Evolutionary conservation across 768 basidiomycete species (phyloP), one percentile per base, ranked within the genome.

Genomic region (Suillus americanus): DNA sequence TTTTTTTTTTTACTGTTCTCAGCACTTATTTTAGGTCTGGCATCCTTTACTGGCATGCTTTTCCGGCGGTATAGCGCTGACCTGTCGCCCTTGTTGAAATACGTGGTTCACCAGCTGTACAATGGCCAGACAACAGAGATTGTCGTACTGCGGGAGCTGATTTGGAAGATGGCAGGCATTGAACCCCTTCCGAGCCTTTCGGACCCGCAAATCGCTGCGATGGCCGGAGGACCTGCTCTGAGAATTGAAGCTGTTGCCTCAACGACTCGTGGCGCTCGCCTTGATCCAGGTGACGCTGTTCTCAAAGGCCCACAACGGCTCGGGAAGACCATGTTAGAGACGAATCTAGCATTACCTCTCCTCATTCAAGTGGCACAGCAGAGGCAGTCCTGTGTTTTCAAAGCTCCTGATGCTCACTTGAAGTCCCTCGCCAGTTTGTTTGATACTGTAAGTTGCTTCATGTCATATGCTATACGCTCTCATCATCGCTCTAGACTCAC

Each of bases 81-180:
- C 73, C 80, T 95, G 60, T 88, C 89, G 0, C 90, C 93, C 1
- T 81, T 99, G 60, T 77, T 99, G 63, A 91, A 88, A 75, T 98
- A 97, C 71, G 86, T 99, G 67, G 91, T 93, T 48, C 94, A 99
- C 72, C 95, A 96, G 72, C 82, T 99, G 37, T 86, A 91, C 72
- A 86, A 87, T 54, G 89, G 88, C 41, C 89, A 94, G 72, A 86
- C 92, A 1, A 89, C 91, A 13, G 95, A 99, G 71, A 89, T 98
- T 51, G 85, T 95, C 25, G 92, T 99, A 28, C 81, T 99, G n/a
- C 87, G 91, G 38, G 95, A 97, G 71, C 79, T 99, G 60, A 94
- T 99, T 60, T 91, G 89, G 85, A 93, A 94, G 74, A 97, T 98
- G 94, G 91, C 95, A 6, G 95, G 92, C 4, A 93, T 97, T 64